Conservation (phyloP, 2,329 filamentous ascomycete genomes). For the Cordyceps javanica region DNA sequence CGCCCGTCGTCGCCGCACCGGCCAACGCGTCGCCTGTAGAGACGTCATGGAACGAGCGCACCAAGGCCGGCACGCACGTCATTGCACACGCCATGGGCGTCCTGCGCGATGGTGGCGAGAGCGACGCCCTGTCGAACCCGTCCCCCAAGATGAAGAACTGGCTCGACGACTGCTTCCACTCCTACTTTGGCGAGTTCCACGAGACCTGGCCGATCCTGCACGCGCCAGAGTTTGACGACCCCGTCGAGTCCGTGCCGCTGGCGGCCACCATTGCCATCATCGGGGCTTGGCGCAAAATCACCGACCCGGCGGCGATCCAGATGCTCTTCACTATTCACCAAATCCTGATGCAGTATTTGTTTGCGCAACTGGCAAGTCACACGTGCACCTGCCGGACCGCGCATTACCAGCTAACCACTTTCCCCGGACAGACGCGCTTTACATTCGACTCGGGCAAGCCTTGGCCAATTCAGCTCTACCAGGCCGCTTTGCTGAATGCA, state of each 20-base stretch:
- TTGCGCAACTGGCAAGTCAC: neutral
- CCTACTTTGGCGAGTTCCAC: slow-evolving; percentile 36
- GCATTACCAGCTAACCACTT: neutral
- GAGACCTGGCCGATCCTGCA: slow-evolving; percentile 36
- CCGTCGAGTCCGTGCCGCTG: slow-evolving; percentile 18
- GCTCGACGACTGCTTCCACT: slow-evolving; percentile 19
- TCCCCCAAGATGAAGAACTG: slow-evolving; percentile 16
- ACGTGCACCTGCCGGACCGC: neutral
- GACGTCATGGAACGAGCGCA: slow-evolving; percentile 7
- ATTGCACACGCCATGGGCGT: slow-evolving; percentile 8
- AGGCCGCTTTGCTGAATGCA: slow-evolving; percentile 5
- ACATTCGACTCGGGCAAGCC: slow-evolving; percentile 9
- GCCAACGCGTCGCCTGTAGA: neutral
- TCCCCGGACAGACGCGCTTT: neutral
- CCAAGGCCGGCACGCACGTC: slow-evolving; percentile 1
- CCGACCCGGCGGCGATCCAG: slow-evolving; percentile 11
- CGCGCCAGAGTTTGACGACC: slow-evolving; percentile 28
- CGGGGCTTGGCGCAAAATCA: slow-evolving; percentile 31
- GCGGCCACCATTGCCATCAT: slow-evolving; percentile 32
- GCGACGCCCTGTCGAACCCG: slow-evolving; percentile 10
- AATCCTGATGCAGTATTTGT: slow-evolving; percentile 9
- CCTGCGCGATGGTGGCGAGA: neutral
- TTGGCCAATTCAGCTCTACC: slow-evolving; percentile 6
- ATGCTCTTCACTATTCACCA: slow-evolving; percentile 11
- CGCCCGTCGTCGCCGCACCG: neutral